Conservation (phyloP, 371 early-diverging fungal genomes). For the Rhizopus delemar region DNA sequence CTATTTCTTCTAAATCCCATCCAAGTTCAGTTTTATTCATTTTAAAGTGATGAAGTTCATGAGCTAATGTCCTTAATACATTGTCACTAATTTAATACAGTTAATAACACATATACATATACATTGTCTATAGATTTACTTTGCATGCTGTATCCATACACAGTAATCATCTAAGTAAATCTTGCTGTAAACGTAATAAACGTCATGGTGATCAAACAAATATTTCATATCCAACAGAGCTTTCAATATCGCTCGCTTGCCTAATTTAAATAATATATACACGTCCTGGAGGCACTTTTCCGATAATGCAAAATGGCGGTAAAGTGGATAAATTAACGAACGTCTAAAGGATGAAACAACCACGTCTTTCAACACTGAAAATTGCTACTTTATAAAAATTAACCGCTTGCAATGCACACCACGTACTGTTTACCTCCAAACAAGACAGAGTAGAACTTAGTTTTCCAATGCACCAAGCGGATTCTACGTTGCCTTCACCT, state of each 20-base stretch:
- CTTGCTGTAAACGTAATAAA: conserved; percentile 83
- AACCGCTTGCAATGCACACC: neutral
- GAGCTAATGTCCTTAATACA: conserved; percentile 71
- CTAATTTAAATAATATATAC: conserved; percentile 79
- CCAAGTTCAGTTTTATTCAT: conserved; percentile 68
- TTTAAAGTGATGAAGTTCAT: conserved; percentile 73
- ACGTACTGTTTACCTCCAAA: conserved; percentile 61
- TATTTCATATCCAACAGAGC: conserved; percentile 76
- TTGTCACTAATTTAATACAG: conserved; percentile 55
- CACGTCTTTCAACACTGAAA: conserved; percentile 63
- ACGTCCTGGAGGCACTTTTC: conserved; percentile 78
- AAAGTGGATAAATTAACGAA: conserved; percentile 82
- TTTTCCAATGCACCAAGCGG: conserved; percentile 89
- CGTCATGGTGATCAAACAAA: conserved; percentile 83
- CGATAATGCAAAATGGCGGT: conserved; percentile 76
- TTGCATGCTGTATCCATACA: conserved; percentile 89
- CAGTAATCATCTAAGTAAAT: conserved; percentile 94
- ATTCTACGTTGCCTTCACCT: conserved; percentile 88
- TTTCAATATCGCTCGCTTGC: conserved; percentile 79
- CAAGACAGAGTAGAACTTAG: conserved; percentile 78
- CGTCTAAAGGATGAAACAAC: conserved; percentile 73
- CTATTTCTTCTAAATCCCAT: conserved; percentile 77
- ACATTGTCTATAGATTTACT: conserved; percentile 25
- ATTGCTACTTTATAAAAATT: conserved; percentile 45
- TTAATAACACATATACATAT: neutral